Evolutionary conservation across 1,284 basidiomycete genomes (phyloP).

Genomic region (Gymnopus androsaceus): DNA sequence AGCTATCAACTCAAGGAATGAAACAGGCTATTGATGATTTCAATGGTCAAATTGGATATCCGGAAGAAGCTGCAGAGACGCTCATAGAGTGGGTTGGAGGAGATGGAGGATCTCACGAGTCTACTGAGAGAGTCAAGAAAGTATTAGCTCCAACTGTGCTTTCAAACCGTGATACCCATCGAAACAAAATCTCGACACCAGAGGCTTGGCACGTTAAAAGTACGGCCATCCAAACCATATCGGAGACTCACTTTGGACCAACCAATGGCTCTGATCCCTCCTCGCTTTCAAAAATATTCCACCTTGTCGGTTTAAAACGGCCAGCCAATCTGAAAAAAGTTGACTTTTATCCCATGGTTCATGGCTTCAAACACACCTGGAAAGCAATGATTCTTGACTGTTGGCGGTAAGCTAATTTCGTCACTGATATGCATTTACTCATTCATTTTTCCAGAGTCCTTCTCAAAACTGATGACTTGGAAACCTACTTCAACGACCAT

Average conservation of each 20-base stretch:
- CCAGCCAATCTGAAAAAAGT: constrained; percentile 5
- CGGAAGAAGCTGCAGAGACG: constrained; percentile 3
- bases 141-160: constrained; percentile 1
- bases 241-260: constrained; percentile 16
- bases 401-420: neutral
- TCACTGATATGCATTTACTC: neutral
- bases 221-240: constrained; percentile 8
- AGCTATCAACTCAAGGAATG: constrained; percentile 20
- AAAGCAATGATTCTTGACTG: neutral
- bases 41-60: constrained; percentile 19
- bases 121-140: constrained; percentile 18
- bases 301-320: constrained; percentile 1
- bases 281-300: constrained; percentile 13
- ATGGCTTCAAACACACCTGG: neutral
- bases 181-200: constrained; percentile 9
- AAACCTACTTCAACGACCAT: neutral
- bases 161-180: neutral
- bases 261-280: constrained; percentile 9
- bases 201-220: constrained; percentile 19
- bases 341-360: constrained; percentile 1
- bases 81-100: constrained; percentile 16
- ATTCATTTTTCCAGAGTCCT: neutral
- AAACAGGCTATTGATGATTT: constrained; percentile 18
- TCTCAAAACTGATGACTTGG: neutral
- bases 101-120: constrained; percentile 18